Conservation (phyloP, 2,329 filamentous ascomycete genomes). For the Tolypocladium cylindrosporum region DNA sequence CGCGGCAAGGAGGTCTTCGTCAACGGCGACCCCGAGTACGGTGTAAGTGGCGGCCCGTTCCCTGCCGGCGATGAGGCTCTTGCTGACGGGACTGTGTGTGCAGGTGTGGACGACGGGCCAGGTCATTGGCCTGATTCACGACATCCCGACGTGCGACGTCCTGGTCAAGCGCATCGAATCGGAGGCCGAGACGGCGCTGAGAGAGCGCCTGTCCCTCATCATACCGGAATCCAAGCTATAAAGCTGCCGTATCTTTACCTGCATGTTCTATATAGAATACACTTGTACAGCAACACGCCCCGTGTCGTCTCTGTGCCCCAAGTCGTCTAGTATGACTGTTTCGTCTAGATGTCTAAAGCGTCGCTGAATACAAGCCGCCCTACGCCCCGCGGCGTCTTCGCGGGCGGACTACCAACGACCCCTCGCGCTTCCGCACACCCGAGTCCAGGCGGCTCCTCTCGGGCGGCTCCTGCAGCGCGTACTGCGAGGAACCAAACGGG, state of each 20-base stretch:
- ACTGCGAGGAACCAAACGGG: neutral
- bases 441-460: slow-evolving; percentile 4
- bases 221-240: slow-evolving; percentile 50
- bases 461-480: neutral
- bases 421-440: slow-evolving; percentile 6
- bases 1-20: slow-evolving; percentile 84
- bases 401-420: neutral
- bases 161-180: slow-evolving; percentile 65
- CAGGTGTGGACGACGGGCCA: slow-evolving; percentile 96
- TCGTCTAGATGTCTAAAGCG: neutral
- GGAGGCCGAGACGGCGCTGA: slow-evolving; percentile 60
- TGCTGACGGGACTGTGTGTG: slow-evolving; percentile 9
- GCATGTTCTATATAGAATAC: neutral
- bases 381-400: neutral
- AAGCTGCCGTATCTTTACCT: slow-evolving; percentile 1
- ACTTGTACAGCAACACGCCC: neutral
- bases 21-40: slow-evolving; percentile 83
- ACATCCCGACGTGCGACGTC: slow-evolving; percentile 66
- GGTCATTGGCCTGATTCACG: slow-evolving; percentile 81
- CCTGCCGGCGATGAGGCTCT: neutral
- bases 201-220: slow-evolving; percentile 46
- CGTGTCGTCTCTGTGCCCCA: neutral
- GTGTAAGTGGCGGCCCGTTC: slow-evolving; percentile 48
- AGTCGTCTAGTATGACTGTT: neutral
- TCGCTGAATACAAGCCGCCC: neutral